Evolutionary conservation across 176 grass and related monocot genomes (phyloP).

Genomic region (Avena eriantha): DNA sequence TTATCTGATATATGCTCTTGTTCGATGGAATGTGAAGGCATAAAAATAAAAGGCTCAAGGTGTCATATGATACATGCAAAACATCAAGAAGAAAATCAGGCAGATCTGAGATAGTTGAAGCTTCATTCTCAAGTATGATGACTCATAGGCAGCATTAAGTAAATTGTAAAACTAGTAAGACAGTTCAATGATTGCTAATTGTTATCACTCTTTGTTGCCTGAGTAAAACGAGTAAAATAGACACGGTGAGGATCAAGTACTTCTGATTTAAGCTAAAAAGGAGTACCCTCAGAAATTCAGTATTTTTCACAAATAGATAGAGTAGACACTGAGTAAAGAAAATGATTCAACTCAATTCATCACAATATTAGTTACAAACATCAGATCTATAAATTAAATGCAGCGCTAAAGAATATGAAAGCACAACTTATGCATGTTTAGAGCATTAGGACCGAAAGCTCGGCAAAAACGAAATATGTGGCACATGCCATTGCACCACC

Average conservation of each 20-base stretch:
- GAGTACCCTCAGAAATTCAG: neutral
- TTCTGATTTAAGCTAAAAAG: neutral
- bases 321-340: neutral
- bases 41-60: slow-evolving; percentile 18
- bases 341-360: neutral
- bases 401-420: neutral
- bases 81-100: slow-evolving; percentile 10
- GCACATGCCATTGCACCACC: neutral
- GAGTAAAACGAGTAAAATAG: neutral
- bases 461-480: neutral
- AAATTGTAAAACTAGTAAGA: neutral
- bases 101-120: slow-evolving; percentile 7
- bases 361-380: neutral
- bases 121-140: neutral
- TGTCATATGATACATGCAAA: neutral
- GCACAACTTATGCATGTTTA: neutral
- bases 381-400: slow-evolving; percentile 6
- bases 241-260: neutral
- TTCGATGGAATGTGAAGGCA: slow-evolving; percentile 8
- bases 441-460: neutral
- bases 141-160: neutral
- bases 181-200: neutral
- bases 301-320: neutral
- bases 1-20: slow-evolving; percentile 4
- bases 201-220: neutral